Evolutionary conservation across 2,329 filamentous ascomycete species (phyloP), one percentile per base, ranked within the genome.

Genomic region (Pestalotiopsis sp.): DNA sequence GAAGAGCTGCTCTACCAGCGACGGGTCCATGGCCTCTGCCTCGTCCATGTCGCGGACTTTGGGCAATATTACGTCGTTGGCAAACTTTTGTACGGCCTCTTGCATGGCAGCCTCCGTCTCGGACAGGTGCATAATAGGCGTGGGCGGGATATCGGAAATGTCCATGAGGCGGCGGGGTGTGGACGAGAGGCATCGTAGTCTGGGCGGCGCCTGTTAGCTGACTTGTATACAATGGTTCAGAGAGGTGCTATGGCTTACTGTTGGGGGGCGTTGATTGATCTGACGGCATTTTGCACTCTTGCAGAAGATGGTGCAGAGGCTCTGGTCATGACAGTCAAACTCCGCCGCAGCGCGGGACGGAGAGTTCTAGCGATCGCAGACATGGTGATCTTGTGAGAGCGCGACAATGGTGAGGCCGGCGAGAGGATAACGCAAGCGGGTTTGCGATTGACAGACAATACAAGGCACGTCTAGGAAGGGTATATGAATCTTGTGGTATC

Each of bases 11-110:
- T 97, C 94, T 5, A 99, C 92, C 7, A 99, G 82, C 1, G 87
- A 80, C 0, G 93, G 91, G 80, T 98, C 96, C 96, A 99, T 98
- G 68, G 87, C 82, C 86, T 99, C 96, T 38, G 92, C 91, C 86
- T 99, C 96, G 80, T 99, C 96, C 96, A 99, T 99, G 20, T 97
- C 95, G 68, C 96, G 93, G 12, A 93, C 95, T 80, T 94, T 95
- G 67, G 96, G 96, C 65, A 95, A 89, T 73, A 99, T 92, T 38
- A 94, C 88, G 68, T 98, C 94, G 77, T 89, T 90, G 72, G 96
- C 94, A 77, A 98, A 98, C 81, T 96, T 97, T 75, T 90, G 90
- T 4, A 99, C 95, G 1, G 92, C 88, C 68, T 99, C 95, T 71
- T 91, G 89, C 93, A 99, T 97, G 77, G 96, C 89, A 14, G 88